Evolutionary conservation across 2,329 filamentous ascomycete species (phyloP).

Genomic region (Exophiala sp.): DNA sequence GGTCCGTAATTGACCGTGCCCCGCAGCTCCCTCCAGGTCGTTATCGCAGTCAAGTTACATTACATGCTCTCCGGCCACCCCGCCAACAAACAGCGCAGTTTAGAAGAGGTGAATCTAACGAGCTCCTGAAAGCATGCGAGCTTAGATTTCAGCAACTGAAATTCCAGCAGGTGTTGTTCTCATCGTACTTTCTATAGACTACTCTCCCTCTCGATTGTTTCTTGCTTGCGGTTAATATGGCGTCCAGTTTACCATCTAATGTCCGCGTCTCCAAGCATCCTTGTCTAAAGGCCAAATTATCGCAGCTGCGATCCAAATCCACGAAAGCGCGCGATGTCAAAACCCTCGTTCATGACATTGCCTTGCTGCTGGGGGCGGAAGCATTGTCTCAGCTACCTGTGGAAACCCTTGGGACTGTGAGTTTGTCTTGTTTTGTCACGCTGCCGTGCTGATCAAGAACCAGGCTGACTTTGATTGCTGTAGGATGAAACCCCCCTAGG

Average conservation of each 20-base stretch:
- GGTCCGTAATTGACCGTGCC: no score
- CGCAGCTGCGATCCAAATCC: constrained; percentile 70
- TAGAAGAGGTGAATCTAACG: no score
- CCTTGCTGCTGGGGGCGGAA: constrained; percentile 74
- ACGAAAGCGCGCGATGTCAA: constrained; percentile 71
- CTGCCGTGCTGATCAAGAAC: constrained; percentile 11
- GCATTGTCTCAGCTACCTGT: constrained; percentile 61
- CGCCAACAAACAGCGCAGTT: background rate
- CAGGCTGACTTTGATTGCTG: constrained; percentile 12
- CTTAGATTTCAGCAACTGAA: background rate
- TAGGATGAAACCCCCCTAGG: constrained; percentile 75
- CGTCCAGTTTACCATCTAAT: constrained; percentile 46
- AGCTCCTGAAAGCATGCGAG: no score
- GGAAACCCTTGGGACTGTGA: constrained; percentile 58
- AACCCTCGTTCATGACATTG: constrained; percentile 76
- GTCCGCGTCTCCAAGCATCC: constrained; percentile 78
- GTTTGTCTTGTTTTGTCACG: constrained; percentile 29
- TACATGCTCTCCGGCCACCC: no score
- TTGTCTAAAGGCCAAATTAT: constrained; percentile 80
- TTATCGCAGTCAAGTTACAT: no score
- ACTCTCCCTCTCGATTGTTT: background rate
- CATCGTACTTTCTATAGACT: background rate
- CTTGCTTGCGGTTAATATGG: constrained; percentile 10
- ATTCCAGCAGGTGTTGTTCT: background rate
- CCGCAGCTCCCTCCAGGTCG: no score